Conservation (phyloP, 2,329 filamentous ascomycete genomes). For the Plenodomus lindquistii region DNA sequence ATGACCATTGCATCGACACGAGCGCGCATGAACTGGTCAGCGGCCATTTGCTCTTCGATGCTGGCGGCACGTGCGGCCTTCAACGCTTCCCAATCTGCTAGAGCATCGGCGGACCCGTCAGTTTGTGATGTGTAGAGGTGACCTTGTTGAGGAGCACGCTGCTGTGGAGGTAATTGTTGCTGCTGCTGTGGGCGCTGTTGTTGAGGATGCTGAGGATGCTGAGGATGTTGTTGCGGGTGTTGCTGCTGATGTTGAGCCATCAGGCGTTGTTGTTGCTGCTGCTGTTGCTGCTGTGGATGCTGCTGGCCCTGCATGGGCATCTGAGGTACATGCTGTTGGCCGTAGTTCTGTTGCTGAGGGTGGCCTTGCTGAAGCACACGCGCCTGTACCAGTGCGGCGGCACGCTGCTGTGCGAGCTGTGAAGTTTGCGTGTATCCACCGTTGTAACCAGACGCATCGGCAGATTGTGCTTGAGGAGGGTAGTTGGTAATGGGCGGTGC, state of each 20-base stretch:
- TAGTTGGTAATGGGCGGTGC: constrained; percentile 33
- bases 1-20: constrained; percentile 68
- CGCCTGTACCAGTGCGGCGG: constrained; percentile 52
- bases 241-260: constrained; percentile 31
- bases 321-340: constrained; percentile 26
- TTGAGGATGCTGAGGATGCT: constrained; percentile 34
- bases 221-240: constrained; percentile 27
- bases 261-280: constrained; percentile 27
- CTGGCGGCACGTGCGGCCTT: constrained; percentile 62
- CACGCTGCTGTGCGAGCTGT: constrained; percentile 59
- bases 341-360: constrained; percentile 29
- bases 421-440: constrained; percentile 45
- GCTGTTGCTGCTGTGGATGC: constrained; percentile 33
- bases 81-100: constrained; percentile 61
- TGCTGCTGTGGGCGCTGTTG: constrained; percentile 36
- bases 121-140: constrained; percentile 63
- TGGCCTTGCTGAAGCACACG: constrained; percentile 35
- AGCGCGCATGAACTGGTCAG: constrained; percentile 70
- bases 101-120: constrained; percentile 71
- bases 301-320: constrained; percentile 34
- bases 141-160: constrained; percentile 27
- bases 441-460: constrained; percentile 40
- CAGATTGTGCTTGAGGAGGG: constrained; percentile 25
- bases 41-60: constrained; percentile 54
- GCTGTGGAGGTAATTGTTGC: constrained; percentile 29